Percentiles rank a stretch among this genome's conserved stretches.
phyloP scores from a whole-genome alignment of 257 asterid genomes.

The Datura wrightii region DNA sequence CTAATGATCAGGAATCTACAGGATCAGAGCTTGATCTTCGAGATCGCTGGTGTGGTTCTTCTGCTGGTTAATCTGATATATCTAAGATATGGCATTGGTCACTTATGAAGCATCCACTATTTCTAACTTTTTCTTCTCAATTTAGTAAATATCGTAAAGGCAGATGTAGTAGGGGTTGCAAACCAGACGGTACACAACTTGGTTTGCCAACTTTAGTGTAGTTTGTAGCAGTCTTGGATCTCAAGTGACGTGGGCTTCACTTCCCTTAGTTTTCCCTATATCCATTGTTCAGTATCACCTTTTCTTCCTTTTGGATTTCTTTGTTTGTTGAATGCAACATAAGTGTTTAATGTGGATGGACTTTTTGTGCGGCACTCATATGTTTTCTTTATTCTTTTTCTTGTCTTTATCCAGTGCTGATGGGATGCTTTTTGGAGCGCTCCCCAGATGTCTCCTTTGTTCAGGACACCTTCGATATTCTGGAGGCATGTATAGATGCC shows the following conservation, averaged over 20 bases:
- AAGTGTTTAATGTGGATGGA: conserved; percentile 23
- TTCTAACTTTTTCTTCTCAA: conserved; percentile 3
- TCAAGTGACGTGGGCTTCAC: not conserved
- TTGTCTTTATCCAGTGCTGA: conserved; percentile 70
- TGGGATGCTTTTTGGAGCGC: conserved; percentile 94
- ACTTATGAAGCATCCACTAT: conserved; percentile 24
- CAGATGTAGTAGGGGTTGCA: too few species aligned
- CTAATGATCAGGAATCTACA: conserved; percentile 74
- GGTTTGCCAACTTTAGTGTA: not conserved
- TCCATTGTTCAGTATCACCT: not conserved
- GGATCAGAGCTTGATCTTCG: conserved; percentile 93
- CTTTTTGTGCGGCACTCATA: not conserved
- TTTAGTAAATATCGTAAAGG: too few species aligned
- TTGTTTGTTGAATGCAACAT: not conserved
- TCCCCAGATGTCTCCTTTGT: conserved; percentile 77
- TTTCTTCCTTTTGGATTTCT: conserved; percentile 23
- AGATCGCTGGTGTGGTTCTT: conserved; percentile 69
- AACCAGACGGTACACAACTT: too few species aligned
- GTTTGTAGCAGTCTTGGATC: conserved; percentile 15
- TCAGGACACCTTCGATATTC: conserved; percentile 78
- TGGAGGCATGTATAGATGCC: conserved; percentile 80
- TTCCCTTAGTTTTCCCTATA: not conserved
- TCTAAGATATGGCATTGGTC: not conserved
- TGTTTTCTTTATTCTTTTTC: conserved; percentile 15
- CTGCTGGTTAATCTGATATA: conserved; percentile 6